Conservation (phyloP, 2,329 filamentous ascomycete genomes). For the Aspergillus calidoustus region DNA sequence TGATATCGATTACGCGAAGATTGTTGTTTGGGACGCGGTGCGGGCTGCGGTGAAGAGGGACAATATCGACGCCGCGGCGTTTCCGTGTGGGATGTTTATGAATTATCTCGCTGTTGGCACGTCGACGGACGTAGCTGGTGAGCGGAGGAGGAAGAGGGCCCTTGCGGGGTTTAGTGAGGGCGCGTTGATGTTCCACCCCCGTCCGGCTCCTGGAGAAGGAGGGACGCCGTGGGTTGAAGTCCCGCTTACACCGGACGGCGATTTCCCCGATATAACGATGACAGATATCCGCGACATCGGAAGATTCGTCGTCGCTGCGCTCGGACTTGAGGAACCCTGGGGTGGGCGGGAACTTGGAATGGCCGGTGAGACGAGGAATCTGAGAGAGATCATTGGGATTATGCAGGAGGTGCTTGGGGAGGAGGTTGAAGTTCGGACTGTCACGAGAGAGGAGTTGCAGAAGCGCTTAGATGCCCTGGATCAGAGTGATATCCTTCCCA, state of each 20-base stretch:
- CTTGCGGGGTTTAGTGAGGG: slow-evolving; percentile 13
- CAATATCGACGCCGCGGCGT: slow-evolving; percentile 36
- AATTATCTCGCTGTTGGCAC: slow-evolving; percentile 41
- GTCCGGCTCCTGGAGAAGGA: slow-evolving; percentile 16
- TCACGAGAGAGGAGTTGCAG: not conserved
- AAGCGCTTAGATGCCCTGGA: not conserved
- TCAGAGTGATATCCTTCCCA: slow-evolving; percentile 1
- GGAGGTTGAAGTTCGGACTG: slow-evolving; percentile 14
- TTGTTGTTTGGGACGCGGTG: slow-evolving; percentile 33
- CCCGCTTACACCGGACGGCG: slow-evolving; percentile 30
- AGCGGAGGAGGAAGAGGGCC: not conserved
- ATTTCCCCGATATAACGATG: slow-evolving; percentile 32
- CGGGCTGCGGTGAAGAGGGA: slow-evolving; percentile 18
- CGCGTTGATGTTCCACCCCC: slow-evolving; percentile 23
- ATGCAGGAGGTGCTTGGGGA: slow-evolving; percentile 27
- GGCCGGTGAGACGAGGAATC: slow-evolving; percentile 34
- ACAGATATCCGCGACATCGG: slow-evolving; percentile 39
- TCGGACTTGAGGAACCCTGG: slow-evolving; percentile 32
- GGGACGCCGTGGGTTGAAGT: slow-evolving; percentile 27
- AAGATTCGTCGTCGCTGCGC: slow-evolving; percentile 36
- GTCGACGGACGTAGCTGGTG: too few relatives aligned
- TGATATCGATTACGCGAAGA: slow-evolving; percentile 28
- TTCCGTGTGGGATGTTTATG: slow-evolving; percentile 41
- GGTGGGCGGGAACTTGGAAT: slow-evolving; percentile 38
- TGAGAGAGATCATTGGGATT: slow-evolving; percentile 31